Conservation (phyloP, 1,284 basidiomycete species). For the Chalciporus sp. region DNA sequence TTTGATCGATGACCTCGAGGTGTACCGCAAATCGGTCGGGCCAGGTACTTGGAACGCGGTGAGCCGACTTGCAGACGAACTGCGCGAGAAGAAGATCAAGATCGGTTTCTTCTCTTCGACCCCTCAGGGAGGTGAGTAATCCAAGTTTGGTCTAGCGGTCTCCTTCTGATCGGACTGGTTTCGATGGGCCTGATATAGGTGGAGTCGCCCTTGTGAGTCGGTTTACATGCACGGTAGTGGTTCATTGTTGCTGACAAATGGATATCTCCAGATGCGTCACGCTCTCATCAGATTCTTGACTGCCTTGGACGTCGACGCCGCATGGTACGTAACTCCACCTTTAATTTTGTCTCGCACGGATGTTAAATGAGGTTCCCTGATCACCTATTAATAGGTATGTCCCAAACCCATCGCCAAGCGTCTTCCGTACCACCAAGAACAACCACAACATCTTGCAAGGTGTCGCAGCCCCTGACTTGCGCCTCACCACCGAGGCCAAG, state of each 20-base stretch:
- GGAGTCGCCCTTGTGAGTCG: slow-evolving; percentile 80
- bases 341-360: slow-evolving; percentile 3
- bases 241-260: slow-evolving; percentile 22
- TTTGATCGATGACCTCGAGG: slow-evolving; percentile 74
- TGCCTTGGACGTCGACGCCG: slow-evolving; percentile 76
- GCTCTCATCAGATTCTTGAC: slow-evolving; percentile 82
- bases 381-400: slow-evolving; percentile 66
- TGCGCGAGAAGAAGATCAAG: slow-evolving; percentile 80
- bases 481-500: slow-evolving; percentile 75
- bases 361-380: slow-evolving; percentile 4
- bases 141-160: slow-evolving; percentile 10
- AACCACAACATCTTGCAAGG: slow-evolving; percentile 90
- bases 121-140: slow-evolving; percentile 75
- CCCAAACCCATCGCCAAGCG: slow-evolving; percentile 81
- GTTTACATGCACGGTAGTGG: slow-evolving; percentile 5
- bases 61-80: slow-evolving; percentile 76
- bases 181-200: slow-evolving; percentile 47
- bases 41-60: slow-evolving; percentile 77
- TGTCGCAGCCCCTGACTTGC: slow-evolving; percentile 73
- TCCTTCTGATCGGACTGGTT: slow-evolving; percentile 27
- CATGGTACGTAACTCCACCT: slow-evolving; percentile 57
- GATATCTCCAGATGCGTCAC: slow-evolving; percentile 73
- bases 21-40: slow-evolving; percentile 68
- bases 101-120: slow-evolving; percentile 90
- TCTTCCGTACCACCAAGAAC: slow-evolving; percentile 91